Evolutionary conservation across 208 protist genomes (phyloP), one percentile per base, ranked within the genome.

Genomic region (Vickermania spadyakhi): DNA sequence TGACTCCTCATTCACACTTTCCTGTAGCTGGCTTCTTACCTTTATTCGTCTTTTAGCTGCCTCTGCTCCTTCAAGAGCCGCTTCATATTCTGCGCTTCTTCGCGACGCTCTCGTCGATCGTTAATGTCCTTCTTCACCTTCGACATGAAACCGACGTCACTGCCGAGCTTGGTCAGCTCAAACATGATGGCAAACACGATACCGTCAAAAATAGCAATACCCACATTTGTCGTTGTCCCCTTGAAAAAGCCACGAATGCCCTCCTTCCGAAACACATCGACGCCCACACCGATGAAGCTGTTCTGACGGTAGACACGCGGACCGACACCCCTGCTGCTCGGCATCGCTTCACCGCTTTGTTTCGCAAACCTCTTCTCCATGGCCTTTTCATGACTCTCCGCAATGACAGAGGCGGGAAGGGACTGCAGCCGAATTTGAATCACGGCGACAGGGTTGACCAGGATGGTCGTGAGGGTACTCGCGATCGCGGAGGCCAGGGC

Each of bases 131-230:
- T 55, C 13, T 18, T 55, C 25, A 28, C 21, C 51, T 27, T 22
- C 51, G 51, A 55, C 36, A 89, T 54, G 42, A 94, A 84, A 65
- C 84, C 63, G 18, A 72, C 50, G 64, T 94, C 87, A 51, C 87
- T 94, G 28, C 81, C 76, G 26, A 91, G 75, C 67, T 94, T 94
- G 21, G 84, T 86, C 14, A 94, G 65, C 74, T 94, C 87, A 62
- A 91, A 94, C 23, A 94, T 53, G 0, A 86, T 50, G 0, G 84
- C 81, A 54, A 94, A 94, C 60, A 91, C 66, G 18, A 91, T 56
- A 45, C 87, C 87, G 58, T 90, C 80, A n/a, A 90, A 28, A 52
- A 94, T 77, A 0, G 84, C 74, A 22, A 88, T 75, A 30, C 66
- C 49, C 13, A 81, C 66, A 62, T 91, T 94, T 14, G 84, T 82